These are phyloP conservation scores for Heliamphora exappendiculata DNA, from an alignment of 148 eudicot genomes.

Conservation along the genomic window DNA sequence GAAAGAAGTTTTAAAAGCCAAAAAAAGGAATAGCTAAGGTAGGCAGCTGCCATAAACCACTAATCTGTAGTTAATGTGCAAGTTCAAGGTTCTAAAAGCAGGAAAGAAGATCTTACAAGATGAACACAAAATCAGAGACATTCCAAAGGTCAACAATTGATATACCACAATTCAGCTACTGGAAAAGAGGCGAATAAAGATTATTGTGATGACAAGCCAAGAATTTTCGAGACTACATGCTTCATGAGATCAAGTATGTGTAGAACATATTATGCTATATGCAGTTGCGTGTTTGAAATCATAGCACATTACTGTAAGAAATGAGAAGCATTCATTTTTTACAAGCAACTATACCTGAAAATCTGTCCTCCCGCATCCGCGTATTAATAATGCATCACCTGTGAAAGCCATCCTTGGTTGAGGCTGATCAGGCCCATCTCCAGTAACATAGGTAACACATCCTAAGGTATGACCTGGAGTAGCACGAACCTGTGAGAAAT, in stretches of 20 bases:
- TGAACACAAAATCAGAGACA: background rate
- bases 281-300: background rate
- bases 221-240: background rate
- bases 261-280: background rate
- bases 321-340: background rate
- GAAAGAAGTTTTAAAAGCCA: background rate
- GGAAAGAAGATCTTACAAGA: background rate
- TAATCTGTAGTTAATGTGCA: background rate
- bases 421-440: constrained; percentile 80
- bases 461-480: constrained; percentile 97
- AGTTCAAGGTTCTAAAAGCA: background rate
- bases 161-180: background rate
- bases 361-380: constrained; percentile 98
- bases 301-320: background rate
- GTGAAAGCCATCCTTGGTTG: constrained; percentile 94
- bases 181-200: background rate
- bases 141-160: background rate
- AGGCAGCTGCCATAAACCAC: background rate
- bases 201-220: background rate
- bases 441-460: constrained; percentile 92
- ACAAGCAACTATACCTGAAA: constrained; percentile 57
- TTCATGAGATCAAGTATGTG: background rate
- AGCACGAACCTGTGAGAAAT: constrained; percentile 65
- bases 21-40: background rate
- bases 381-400: constrained; percentile 83